Evolutionary conservation across 169 alveolate genomes (phyloP), one percentile per base, ranked within the genome.

Genomic region (Babesia sp.): DNA sequence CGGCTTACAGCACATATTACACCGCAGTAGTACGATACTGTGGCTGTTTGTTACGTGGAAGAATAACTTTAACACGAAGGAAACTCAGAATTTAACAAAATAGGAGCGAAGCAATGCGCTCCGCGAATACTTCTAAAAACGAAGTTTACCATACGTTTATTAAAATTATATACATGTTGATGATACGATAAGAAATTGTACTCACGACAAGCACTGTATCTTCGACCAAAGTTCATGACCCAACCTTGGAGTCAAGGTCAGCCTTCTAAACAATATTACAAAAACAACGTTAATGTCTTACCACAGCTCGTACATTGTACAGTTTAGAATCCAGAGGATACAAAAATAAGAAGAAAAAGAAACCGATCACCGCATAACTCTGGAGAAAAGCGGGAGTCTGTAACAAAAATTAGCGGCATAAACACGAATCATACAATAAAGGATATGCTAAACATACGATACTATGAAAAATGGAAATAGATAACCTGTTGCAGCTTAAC

Each of bases 301-400:
- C 86, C 69, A 79, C 48, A 33, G 61, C 37, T 18, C 87, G 36
- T 18, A 71, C 87, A 16, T 51, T 60, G 63, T 41, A 71, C 41
- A 79, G 26, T 22, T 31, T 44, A 16, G 82, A 45, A 29, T 79
- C 87, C 68, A 79, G 66, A 36, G 87, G 87, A 45, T 70, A 79
- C 28, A 64, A 44, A 18, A 71, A 68, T 9, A 79, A 9, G 4
- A 58, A 2, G 54, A 70, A 79, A 31, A 79, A 79, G 28, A 56
- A 36, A 33, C 60, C 60, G 20, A 71, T 45, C 28, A 53, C 9
- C 0, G 74, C 80, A 45, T 26, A 69, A 31, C 50, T 53, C 48
- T 41, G 66, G 26, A 71, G 68, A 53, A 71, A 60, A 18, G 6
- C 61, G 18, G 84, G 87, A 7, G 87, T 70, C 86, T 75, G 51